Evolutionary conservation across 2,329 filamentous ascomycete genomes (phyloP), one percentile per base, ranked within the genome.

Genomic region (Paecilomyces dactylethromorphus): DNA sequence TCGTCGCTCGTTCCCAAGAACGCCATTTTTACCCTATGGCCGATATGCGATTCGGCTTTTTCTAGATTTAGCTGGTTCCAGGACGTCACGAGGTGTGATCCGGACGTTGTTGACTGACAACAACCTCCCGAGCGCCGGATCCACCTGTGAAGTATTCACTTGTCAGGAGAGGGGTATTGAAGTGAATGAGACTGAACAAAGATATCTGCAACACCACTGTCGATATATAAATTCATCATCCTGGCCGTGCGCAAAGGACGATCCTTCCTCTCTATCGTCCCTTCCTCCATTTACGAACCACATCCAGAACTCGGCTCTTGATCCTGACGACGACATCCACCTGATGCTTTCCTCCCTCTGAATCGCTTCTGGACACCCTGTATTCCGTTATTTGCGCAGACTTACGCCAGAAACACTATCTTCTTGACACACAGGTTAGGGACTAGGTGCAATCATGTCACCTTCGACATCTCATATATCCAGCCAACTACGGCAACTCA

Each of bases 401-500:
- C 22, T 55, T 55, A 24, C 21, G 3, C 45, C 33, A 12, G 7
- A 56, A 29, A 15, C 26, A 54, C 55, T 54, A 57, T 54, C 54
- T 61, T 56, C 26, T 31, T 35, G 15, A 56, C 58, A 31, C 50
- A 29, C 29, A 12, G 18, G 21, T 29, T 35, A 11, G 15, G 39
- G 12, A 18, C 11, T n/a, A n/a, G 52, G 53, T 56, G 54, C 55
- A 65, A 74, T 39, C 67, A 87, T 87, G 84, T 80, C 84, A 58
- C 81, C 83, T 52, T 74, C 75, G 13, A 81, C 79, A 52, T 74
- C 81, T 54, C 79, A 84, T 69, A 79, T 85, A 61, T 80, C 82
- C 58, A 76, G 77, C 64, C 86, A 88, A 72, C 78, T 88, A 68
- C 80, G 85, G 68, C 84, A 87, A 66, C 78, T 87, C 54, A 83